phyloP scores from a whole-genome alignment of 345 rosid species.

The Bruguiera gymnorhiza region DNA sequence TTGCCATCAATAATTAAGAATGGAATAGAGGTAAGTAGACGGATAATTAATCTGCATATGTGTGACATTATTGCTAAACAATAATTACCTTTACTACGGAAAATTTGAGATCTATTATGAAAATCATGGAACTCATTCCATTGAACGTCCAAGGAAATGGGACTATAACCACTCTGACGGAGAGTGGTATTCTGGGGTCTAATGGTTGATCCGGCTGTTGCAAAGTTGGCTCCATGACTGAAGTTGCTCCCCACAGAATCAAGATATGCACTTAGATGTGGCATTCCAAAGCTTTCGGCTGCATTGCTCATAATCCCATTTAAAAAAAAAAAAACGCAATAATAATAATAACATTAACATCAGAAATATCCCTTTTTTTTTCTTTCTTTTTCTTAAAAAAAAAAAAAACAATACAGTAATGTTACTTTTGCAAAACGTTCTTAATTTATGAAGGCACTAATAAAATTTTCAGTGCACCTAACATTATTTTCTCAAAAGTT shows the following conservation, averaged over 20 bases:
- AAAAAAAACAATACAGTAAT: too few relatives aligned
- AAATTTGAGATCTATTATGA: slow-evolving; percentile 52
- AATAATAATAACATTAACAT: background rate
- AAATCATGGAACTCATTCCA: slow-evolving; percentile 51
- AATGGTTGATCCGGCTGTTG: slow-evolving; percentile 86
- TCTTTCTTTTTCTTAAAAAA: too few relatives aligned
- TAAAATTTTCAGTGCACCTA: too few relatives aligned
- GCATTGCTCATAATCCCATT: background rate
- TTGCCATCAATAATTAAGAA: too few relatives aligned
- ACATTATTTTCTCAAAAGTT: too few relatives aligned
- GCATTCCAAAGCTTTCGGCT: slow-evolving; percentile 62
- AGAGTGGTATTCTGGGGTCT: slow-evolving; percentile 71
- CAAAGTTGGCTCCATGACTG: slow-evolving; percentile 83
- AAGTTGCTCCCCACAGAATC: slow-evolving; percentile 79
- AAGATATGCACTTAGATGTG: slow-evolving; percentile 69
- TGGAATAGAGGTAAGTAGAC: background rate
- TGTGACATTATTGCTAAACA: background rate
- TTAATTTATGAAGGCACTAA: too few relatives aligned
- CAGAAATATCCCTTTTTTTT: background rate
- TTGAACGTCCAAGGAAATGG: slow-evolving; percentile 75
- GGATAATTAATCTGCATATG: background rate
- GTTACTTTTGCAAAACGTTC: too few relatives aligned
- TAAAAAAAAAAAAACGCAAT: too few relatives aligned
- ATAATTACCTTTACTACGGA: slow-evolving; percentile 42
- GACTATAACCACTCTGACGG: slow-evolving; percentile 74